phyloP scores from a whole-genome alignment of 83 land plant species.

The Diphasiastrum complanatum region DNA sequence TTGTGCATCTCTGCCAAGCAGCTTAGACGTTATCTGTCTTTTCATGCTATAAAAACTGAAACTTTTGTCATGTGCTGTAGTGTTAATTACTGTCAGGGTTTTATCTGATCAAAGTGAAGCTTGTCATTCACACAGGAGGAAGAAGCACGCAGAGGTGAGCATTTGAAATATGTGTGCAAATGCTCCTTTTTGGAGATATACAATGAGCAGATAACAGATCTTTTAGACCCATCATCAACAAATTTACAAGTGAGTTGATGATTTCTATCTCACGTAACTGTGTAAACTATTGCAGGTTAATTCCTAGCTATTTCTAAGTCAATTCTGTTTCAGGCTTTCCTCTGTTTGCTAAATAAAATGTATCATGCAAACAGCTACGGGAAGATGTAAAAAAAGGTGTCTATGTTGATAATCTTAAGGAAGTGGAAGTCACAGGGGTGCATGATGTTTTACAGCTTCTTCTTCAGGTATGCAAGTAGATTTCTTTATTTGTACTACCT shows the following conservation, averaged over 20 bases:
- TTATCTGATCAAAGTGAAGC: no score
- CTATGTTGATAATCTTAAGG: constrained; percentile 74
- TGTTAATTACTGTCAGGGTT: no score
- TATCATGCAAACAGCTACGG: constrained; percentile 41
- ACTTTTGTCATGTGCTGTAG: not conserved
- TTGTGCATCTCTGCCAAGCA: not conserved
- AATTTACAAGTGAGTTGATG: constrained; percentile 58
- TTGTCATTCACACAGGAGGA: constrained; percentile 74
- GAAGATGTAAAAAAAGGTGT: constrained; percentile 78
- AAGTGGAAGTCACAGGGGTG: constrained; percentile 59
- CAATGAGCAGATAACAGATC: constrained; percentile 95
- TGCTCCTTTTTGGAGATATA: constrained; percentile 95
- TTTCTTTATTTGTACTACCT: not conserved
- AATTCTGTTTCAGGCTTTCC: not conserved
- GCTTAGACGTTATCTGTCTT: no score
- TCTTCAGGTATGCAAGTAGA: constrained; percentile 39
- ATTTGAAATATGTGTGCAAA: constrained; percentile 62
- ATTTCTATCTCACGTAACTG: not conserved
- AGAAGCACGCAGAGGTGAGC: constrained; percentile 59
- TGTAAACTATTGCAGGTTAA: not conserved
- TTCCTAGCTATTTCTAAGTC: not conserved
- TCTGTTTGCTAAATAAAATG: not conserved
- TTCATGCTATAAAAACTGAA: no score
- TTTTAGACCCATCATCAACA: constrained; percentile 75
- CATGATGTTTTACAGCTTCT: constrained; percentile 69